Evolutionary conservation across 805 yeast genomes (phyloP), one percentile per base, ranked within the genome.

Genomic region (Suhomyces pyralidae): DNA sequence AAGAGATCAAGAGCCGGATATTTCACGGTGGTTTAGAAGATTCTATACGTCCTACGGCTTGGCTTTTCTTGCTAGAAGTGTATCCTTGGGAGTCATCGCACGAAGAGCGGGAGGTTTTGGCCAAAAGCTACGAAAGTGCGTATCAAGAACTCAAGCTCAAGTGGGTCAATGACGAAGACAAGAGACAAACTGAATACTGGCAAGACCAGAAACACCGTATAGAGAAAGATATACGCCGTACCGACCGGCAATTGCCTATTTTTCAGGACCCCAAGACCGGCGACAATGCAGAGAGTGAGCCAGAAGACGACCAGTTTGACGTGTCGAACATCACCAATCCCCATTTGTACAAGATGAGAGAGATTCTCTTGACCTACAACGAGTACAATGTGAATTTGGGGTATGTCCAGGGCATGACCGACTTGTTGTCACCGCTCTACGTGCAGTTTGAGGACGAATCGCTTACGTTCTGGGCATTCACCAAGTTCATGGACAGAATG

Each of bases 361-460:
- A 88, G 60, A 87, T 94, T 55, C 75, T 94, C 40, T 77, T 91
- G 52, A 89, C 97, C 0, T 93, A 87, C 63, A 93, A 94, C 66
- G 91, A 88, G 67, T 80, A 85, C 66, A 92, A 94, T 67, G 77
- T 74, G 45, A 86, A 90, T 59, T 70, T 94, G 59, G 99, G 99
- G 0, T 94, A 94, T 63, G 97, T 94, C 17, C 99, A 94, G 71
- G 99, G 99, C 1, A 94, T 94, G 99, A 84, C 94, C 8, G 99
- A 94, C 68, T 73, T 94, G 49, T 73, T 94, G 36, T 87, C 97
- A 0, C 97, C 97, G 0, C 69, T 94, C 2, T 94, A 90, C 66
- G 82, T 79, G 50, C 70, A 64, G 62, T 74, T 60, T 58, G 79
- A 80, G 58, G 96, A 92, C 65, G 97, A 92, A 59, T 74, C 85